phyloP scores from a whole-genome alignment of 495 filamentous ascomycete genomes.

The Podospora didyma region DNA sequence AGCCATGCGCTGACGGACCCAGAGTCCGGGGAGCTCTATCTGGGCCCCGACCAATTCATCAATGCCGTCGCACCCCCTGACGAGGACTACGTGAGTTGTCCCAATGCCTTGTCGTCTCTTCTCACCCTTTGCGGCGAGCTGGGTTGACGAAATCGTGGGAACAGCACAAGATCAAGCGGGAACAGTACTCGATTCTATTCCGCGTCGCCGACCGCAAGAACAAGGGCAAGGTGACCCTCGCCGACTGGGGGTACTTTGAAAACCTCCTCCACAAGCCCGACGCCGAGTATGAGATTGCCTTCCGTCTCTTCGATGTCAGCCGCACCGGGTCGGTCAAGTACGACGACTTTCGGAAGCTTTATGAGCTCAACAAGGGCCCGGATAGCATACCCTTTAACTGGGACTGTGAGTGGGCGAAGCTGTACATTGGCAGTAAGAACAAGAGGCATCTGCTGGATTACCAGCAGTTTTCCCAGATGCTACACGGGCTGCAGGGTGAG shows the following conservation, averaged over 20 bases:
- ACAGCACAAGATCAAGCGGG: constrained; percentile 94
- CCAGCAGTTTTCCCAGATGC: constrained; percentile 96
- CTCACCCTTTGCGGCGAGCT: constrained; percentile 8
- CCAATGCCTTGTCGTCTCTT: neutral
- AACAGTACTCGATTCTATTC: constrained; percentile 93
- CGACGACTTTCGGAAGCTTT: constrained; percentile 75
- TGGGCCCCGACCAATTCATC: constrained; percentile 82
- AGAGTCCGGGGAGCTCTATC: constrained; percentile 68
- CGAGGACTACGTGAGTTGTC: constrained; percentile 83
- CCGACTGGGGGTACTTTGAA: constrained; percentile 89
- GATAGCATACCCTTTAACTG: constrained; percentile 91
- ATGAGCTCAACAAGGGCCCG: constrained; percentile 75
- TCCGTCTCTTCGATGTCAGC: constrained; percentile 87
- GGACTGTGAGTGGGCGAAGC: constrained; percentile 93
- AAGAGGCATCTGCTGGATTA: constrained; percentile 88
- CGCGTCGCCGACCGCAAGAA: constrained; percentile 75
- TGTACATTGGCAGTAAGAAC: constrained; percentile 84
- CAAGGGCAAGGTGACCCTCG: constrained; percentile 65
- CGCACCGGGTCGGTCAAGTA: constrained; percentile 80
- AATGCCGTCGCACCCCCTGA: constrained; percentile 80
- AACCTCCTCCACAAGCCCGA: constrained; percentile 92
- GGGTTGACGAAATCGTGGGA: constrained; percentile 17
- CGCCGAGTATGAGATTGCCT: constrained; percentile 98
- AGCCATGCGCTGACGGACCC: constrained; percentile 73
- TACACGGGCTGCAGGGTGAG: constrained; percentile 93